A percentile compares a stretch with the other conserved stretches of the same genome.
phyloP scores from a whole-genome alignment of 1,284 basidiomycete genomes.

The Ceratobasidium sp. region DNA sequence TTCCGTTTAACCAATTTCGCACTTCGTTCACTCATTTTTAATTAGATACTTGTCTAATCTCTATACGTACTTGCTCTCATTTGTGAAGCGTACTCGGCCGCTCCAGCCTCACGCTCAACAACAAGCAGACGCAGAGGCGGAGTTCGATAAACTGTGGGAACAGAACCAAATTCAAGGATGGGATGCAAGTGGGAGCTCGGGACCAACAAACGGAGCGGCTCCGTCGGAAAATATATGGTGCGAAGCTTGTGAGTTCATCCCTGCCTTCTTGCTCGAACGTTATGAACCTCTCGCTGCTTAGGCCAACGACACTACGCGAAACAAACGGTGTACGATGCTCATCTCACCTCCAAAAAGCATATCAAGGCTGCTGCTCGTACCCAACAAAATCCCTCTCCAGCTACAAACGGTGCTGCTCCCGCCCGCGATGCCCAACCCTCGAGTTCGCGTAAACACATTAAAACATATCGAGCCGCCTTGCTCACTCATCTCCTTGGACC shows the following conservation, averaged over 20 bases:
- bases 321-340: slow-evolving; percentile 97
- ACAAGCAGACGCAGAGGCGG: slow-evolving; percentile 72
- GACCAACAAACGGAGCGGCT: slow-evolving; percentile 58
- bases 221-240: slow-evolving; percentile 89
- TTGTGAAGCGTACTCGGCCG: slow-evolving; percentile 89
- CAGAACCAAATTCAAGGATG: slow-evolving; percentile 81
- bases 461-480: slow-evolving; percentile 77
- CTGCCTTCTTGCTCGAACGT: no score
- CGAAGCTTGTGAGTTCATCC: slow-evolving; percentile 82
- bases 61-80: slow-evolving; percentile 87
- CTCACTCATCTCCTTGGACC: slow-evolving; percentile 78
- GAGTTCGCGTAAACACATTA: slow-evolving; percentile 61
- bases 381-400: slow-evolving; percentile 36
- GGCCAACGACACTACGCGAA: slow-evolving; percentile 96
- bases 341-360: slow-evolving; percentile 95
- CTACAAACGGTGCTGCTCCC: slow-evolving; percentile 47
- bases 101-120: slow-evolving; percentile 83
- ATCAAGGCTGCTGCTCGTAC: slow-evolving; percentile 85
- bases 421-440: slow-evolving; percentile 49
- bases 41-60: slow-evolving; percentile 84
- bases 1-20: slow-evolving; percentile 47
- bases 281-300: slow-evolving; percentile 55
- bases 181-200: slow-evolving; percentile 64
- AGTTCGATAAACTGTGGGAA: slow-evolving; percentile 88
- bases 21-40: neutral